Evolutionary conservation across 805 yeast species (phyloP).

Genomic region (Zygoascus flipseniorum): DNA sequence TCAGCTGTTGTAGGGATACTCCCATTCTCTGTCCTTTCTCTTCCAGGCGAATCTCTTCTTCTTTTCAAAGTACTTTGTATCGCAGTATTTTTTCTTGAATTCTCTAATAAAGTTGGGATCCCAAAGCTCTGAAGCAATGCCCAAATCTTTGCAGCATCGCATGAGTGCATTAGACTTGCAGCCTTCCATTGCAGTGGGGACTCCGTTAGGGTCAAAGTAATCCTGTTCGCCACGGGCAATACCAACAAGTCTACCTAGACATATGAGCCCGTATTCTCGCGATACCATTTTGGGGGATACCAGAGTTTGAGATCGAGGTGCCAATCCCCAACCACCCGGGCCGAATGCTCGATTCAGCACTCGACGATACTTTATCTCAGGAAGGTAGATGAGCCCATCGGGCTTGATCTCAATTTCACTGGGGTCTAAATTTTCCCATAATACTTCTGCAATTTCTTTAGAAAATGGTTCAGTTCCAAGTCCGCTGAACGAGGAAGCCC

Average conservation of each 20-base stretch:
- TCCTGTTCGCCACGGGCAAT: slow-evolving; percentile 96
- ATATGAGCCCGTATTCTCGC: slow-evolving; percentile 81
- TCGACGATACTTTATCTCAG: slow-evolving; percentile 92
- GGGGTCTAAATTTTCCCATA: slow-evolving; percentile 53
- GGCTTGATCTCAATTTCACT: slow-evolving; percentile 90
- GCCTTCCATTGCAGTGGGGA: slow-evolving; percentile 95
- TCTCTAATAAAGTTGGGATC: slow-evolving; percentile 80
- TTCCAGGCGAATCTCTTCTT: slow-evolving; percentile 76
- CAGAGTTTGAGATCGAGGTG: slow-evolving; percentile 80
- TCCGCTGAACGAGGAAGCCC: slow-evolving; percentile 86
- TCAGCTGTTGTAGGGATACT: slow-evolving; percentile 61
- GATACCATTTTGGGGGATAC: slow-evolving; percentile 70
- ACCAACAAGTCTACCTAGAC: slow-evolving; percentile 81
- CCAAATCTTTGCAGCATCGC: slow-evolving; percentile 97
- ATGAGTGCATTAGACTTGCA: slow-evolving; percentile 93
- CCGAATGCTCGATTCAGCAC: slow-evolving; percentile 88
- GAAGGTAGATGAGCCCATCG: slow-evolving; percentile 84
- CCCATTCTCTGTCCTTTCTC: slow-evolving; percentile 71
- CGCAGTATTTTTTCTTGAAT: slow-evolving; percentile 61
- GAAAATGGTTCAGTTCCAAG: slow-evolving; percentile 73
- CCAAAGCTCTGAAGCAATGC: slow-evolving; percentile 96
- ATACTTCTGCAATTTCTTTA: slow-evolving; percentile 46
- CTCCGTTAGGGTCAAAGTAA: slow-evolving; percentile 74
- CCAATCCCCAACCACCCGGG: slow-evolving; percentile 98
- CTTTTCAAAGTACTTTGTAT: slow-evolving; percentile 63